These are phyloP conservation scores for Globisporangium nodosum DNA, from an alignment of 352 stramenopile genomes.

Conservation along the genomic window DNA sequence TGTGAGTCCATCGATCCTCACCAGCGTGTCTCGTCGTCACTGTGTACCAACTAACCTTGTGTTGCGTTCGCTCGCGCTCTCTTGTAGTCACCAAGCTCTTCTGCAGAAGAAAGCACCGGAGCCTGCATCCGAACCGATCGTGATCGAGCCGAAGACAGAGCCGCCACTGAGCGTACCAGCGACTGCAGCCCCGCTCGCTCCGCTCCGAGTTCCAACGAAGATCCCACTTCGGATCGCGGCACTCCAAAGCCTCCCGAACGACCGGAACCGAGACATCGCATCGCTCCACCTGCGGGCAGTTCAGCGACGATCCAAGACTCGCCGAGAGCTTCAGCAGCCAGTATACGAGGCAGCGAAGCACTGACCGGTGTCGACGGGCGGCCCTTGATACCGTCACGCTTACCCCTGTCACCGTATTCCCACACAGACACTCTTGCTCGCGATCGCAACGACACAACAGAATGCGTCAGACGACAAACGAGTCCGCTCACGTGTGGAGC, in stretches of 20 bases:
- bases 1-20: conserved; percentile 17
- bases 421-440: no score
- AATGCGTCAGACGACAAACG: neutral
- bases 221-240: conserved; percentile 1
- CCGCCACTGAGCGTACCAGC: neutral
- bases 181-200: conserved; percentile 3
- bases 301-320: conserved; percentile 41
- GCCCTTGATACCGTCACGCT: no score
- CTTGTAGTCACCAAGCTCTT: neutral
- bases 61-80: neutral
- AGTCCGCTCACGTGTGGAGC: neutral
- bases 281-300: conserved; percentile 48
- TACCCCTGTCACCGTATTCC: no score
- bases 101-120: neutral
- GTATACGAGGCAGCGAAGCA: conserved; percentile 22
- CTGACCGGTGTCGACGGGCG: neutral
- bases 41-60: neutral
- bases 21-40: neutral
- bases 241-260: conserved; percentile 18
- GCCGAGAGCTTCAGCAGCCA: conserved; percentile 21
- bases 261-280: conserved; percentile 67
- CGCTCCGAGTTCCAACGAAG: conserved; percentile 9
- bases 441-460: no score
- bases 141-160: neutral
- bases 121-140: neutral